These are phyloP conservation scores for Ascochyta koolunga DNA, from an alignment of 2,329 filamentous ascomycete species.

Conservation along the genomic window DNA sequence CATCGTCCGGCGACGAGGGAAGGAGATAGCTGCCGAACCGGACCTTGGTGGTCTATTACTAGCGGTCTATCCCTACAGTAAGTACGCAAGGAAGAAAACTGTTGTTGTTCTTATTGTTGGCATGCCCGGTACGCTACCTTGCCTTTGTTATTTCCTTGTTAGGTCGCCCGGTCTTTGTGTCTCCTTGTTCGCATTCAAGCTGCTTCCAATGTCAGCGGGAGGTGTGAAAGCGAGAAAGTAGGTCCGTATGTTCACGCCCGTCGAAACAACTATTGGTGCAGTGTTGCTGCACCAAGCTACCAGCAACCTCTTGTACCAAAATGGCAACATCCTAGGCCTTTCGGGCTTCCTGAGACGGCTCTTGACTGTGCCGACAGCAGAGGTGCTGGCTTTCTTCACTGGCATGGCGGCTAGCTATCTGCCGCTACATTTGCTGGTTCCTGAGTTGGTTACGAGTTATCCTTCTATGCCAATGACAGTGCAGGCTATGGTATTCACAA, in stretches of 20 bases:
- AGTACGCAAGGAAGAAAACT: not conserved
- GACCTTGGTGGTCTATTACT: not conserved
- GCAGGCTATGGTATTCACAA: slow-evolving; percentile 46
- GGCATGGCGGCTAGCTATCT: slow-evolving; percentile 55
- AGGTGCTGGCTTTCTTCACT: slow-evolving; percentile 53
- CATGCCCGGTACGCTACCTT: not conserved
- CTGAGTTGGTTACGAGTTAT: slow-evolving; percentile 54
- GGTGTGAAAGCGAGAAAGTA: not conserved
- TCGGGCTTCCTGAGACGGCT: slow-evolving; percentile 55
- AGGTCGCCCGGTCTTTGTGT: not conserved
- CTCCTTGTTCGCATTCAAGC: not conserved
- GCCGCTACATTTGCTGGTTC: slow-evolving; percentile 51
- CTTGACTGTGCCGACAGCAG: slow-evolving; percentile 49
- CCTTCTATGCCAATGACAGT: slow-evolving; percentile 45
- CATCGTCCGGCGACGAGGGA: slow-evolving; percentile 7
- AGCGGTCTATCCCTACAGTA: not conserved
- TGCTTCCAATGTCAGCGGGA: not conserved
- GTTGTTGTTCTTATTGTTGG: too few relatives aligned
- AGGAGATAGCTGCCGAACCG: slow-evolving; percentile 3
- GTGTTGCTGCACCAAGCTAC: slow-evolving; percentile 59
- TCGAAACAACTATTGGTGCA: slow-evolving; percentile 59
- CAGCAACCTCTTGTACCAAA: slow-evolving; percentile 57
- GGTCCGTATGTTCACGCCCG: slow-evolving; percentile 58
- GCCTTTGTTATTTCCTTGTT: slow-evolving; percentile 3
- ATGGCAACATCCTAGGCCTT: slow-evolving; percentile 58